Evolutionary conservation across 164 flowering plant species (phyloP).

Genomic region (Paratinospora sagittata): DNA sequence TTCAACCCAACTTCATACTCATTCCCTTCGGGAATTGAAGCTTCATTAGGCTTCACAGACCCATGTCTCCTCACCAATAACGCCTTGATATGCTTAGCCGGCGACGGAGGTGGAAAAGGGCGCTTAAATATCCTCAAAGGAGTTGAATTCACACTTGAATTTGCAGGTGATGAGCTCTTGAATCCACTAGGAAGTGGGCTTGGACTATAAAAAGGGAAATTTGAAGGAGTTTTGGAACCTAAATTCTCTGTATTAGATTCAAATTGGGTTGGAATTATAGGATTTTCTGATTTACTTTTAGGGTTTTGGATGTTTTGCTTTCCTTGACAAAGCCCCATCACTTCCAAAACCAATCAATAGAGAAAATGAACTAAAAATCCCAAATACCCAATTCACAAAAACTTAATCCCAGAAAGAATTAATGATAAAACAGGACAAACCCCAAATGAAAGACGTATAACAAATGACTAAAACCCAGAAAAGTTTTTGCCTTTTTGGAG

Average conservation of each 20-base stretch:
- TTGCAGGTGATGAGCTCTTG: constrained; percentile 75
- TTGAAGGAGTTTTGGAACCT: constrained; percentile 36
- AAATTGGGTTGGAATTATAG: constrained; percentile 15
- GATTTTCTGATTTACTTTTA: constrained; percentile 24
- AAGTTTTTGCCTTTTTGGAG: too few relatives aligned
- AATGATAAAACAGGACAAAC: too few relatives aligned
- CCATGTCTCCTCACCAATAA: constrained; percentile 84
- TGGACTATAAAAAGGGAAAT: constrained; percentile 65
- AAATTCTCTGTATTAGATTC: constrained; percentile 24
- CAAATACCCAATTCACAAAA: background rate
- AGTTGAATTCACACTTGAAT: constrained; percentile 59
- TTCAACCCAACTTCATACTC: constrained; percentile 65
- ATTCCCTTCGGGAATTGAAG: too few relatives aligned
- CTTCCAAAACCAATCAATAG: background rate
- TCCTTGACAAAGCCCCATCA: constrained; percentile 92
- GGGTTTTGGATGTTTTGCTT: constrained; percentile 38
- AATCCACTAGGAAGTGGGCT: constrained; percentile 66
- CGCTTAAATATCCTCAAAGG: constrained; percentile 67
- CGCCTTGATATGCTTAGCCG: constrained; percentile 89
- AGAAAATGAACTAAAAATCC: background rate
- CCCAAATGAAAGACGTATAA: too few relatives aligned
- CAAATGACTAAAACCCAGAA: too few relatives aligned
- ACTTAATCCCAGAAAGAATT: too few relatives aligned
- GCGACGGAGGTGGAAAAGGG: constrained; percentile 95
- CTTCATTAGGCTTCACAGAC: constrained; percentile 80